These are phyloP conservation scores for Hortaea sp. DNA, from an alignment of 2,329 filamentous ascomycete species.

Conservation along the genomic window DNA sequence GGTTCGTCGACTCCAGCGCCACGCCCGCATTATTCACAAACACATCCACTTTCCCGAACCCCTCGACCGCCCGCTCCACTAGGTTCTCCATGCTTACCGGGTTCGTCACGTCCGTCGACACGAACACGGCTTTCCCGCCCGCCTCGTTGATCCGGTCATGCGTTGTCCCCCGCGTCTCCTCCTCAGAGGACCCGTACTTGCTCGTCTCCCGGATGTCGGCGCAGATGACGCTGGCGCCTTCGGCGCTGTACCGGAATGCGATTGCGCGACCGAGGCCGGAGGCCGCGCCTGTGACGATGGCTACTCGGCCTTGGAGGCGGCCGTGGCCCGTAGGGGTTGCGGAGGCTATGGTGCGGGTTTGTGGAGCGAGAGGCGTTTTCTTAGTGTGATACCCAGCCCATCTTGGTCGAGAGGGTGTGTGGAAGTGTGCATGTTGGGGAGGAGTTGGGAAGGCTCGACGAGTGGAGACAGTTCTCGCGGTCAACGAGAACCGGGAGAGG, in stretches of 20 bases:
- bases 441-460: no score
- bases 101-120: slow-evolving; percentile 24
- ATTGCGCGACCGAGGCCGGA: slow-evolving; percentile 20
- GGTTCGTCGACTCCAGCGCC: slow-evolving; percentile 24
- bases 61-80: slow-evolving; percentile 12
- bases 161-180: slow-evolving; percentile 18
- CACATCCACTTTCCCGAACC: slow-evolving; percentile 11
- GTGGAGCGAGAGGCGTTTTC: no score
- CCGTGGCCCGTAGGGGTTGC: not conserved
- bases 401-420: no score
- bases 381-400: no score
- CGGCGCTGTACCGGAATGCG: slow-evolving; percentile 14
- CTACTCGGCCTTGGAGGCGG: slow-evolving; percentile 6
- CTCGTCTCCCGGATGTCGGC: slow-evolving; percentile 17
- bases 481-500: no score
- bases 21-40: slow-evolving; percentile 40
- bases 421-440: no score
- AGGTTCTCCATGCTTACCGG: slow-evolving; percentile 14
- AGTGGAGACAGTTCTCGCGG: no score
- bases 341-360: not conserved
- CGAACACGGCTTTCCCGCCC: slow-evolving; percentile 27
- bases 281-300: slow-evolving; percentile 18
- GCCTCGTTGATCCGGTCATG: slow-evolving; percentile 22
- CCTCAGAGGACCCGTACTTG: slow-evolving; percentile 6
- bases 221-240: slow-evolving; percentile 20